Evolutionary conservation across 306 rosid species (phyloP).

Genomic region (Quercus robur): DNA sequence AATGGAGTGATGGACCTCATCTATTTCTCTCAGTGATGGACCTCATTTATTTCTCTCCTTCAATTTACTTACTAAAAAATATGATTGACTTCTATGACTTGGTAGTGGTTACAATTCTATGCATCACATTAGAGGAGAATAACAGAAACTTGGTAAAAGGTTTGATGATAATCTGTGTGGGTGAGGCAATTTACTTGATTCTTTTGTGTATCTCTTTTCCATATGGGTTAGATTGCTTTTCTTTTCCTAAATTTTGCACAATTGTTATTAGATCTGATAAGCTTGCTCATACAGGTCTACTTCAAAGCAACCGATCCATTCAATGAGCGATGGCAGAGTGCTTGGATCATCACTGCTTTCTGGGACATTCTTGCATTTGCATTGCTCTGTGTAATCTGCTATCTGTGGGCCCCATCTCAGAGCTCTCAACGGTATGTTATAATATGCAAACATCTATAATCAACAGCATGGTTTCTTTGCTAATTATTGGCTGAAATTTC

Average conservation of each 20-base stretch:
- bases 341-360: conserved; percentile 94
- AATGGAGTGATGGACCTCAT: too few species aligned
- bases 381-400: conserved; percentile 82
- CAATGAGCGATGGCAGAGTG: conserved; percentile 96
- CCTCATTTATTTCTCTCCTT: too few species aligned
- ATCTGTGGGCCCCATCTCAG: conserved; percentile 98
- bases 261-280: conserved; percentile 1
- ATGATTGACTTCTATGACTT: too few species aligned
- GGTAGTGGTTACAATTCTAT: too few species aligned
- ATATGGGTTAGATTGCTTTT: not conserved
- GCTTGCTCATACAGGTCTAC: conserved; percentile 55
- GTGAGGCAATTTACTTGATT: too few species aligned
- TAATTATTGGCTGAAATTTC: conserved; percentile 6
- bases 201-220: not conserved
- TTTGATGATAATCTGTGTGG: too few species aligned
- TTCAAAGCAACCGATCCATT: conserved; percentile 98
- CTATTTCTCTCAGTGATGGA: too few species aligned
- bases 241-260: not conserved
- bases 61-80: too few species aligned
- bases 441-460: not conserved
- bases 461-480: conserved; percentile 2
- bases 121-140: too few species aligned
- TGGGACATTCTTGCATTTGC: conserved; percentile 89
- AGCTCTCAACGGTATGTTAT: conserved; percentile 81
- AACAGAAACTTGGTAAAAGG: too few species aligned